Evolutionary conservation across 495 filamentous ascomycete genomes (phyloP), one percentile per base, ranked within the genome.

Genomic region (Tetracladium setigerum): DNA sequence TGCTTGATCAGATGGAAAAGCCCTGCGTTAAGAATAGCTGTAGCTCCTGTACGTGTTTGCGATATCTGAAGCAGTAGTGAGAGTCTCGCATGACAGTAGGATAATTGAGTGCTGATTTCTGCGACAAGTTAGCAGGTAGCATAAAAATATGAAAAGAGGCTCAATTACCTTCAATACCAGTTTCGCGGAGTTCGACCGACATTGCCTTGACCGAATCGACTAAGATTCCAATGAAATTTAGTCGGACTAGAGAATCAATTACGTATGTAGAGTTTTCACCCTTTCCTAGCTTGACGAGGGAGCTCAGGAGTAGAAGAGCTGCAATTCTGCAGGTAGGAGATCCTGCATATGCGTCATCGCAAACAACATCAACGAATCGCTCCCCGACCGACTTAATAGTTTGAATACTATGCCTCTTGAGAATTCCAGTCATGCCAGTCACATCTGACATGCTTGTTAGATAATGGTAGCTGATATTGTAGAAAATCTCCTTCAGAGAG

Each of bases 281-380:
- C 40, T 74, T 74, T 46, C 81, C 83, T 24, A 91, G 63, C 12
- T 76, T 70, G 4, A 95, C 69, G 14, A 88, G 68, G 17, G 84
- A 82, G 22, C 88, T 67, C 17, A 96, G 67, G 19, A 82, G 60
- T 22, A 95, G 73, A 30, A 95, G 71, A 30, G 92, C 87, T 4
- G 90, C 81, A 13, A 90, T 81, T 46, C 90, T 83, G 58, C 87
- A 92, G 17, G 72, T 74, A 16, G 84, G 78, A 60, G 90, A 83
- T 14, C 88, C 88, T 49, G 80, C 80, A 62, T 89, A 88, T 43
- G 89, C 92, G 70, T 99, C 92, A 62, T 97, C 91, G 60, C 89
- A 96, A 47, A 95, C 74, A 12, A 86, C 79, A 58, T 92, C 87
- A 40, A 97, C 73, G 7, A 95, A 69, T 45, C 80, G 75, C 50